Evolutionary conservation across 2,329 filamentous ascomycete genomes (phyloP).

Genomic region (Xylariales sp.): DNA sequence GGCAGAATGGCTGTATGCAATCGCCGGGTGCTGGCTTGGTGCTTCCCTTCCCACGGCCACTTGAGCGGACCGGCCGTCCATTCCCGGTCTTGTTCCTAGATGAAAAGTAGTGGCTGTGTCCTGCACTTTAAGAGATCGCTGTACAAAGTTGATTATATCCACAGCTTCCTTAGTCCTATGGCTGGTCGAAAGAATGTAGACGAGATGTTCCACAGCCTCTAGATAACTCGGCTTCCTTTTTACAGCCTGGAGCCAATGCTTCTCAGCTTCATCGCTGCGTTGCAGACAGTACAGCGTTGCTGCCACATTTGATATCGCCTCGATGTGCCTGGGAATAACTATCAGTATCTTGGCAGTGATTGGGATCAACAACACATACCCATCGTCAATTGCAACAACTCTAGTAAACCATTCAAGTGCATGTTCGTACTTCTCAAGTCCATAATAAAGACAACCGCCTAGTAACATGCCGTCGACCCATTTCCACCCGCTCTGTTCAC

Average conservation of each 20-base stretch:
- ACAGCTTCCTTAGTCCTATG: slow-evolving; percentile 82
- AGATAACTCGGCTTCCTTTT: slow-evolving; percentile 82
- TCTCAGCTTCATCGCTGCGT: slow-evolving; percentile 77
- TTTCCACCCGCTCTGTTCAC: slow-evolving; percentile 74
- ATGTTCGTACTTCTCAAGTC: slow-evolving; percentile 76
- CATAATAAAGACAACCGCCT: slow-evolving; percentile 88
- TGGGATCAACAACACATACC: slow-evolving; percentile 33
- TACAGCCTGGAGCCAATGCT: slow-evolving; percentile 81
- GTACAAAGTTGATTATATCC: slow-evolving; percentile 79
- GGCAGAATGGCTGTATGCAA: too few species aligned
- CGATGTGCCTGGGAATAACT: slow-evolving; percentile 62
- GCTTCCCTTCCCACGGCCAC: neutral
- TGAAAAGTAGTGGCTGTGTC: slow-evolving; percentile 21
- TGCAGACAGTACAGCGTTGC: slow-evolving; percentile 83
- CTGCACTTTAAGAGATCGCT: slow-evolving; percentile 60
- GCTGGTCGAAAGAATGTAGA: slow-evolving; percentile 78
- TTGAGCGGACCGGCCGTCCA: neutral
- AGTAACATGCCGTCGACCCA: slow-evolving; percentile 94
- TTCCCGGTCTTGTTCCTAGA: slow-evolving; percentile 2
- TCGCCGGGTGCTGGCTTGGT: slow-evolving; percentile 10
- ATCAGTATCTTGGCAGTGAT: too few species aligned
- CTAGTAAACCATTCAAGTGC: slow-evolving; percentile 71
- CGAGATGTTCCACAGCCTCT: slow-evolving; percentile 91
- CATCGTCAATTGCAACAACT: slow-evolving; percentile 50
- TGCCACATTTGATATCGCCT: slow-evolving; percentile 90